Evolutionary conservation across 257 asterid genomes (phyloP).

Genomic region (Solanum sitiens): DNA sequence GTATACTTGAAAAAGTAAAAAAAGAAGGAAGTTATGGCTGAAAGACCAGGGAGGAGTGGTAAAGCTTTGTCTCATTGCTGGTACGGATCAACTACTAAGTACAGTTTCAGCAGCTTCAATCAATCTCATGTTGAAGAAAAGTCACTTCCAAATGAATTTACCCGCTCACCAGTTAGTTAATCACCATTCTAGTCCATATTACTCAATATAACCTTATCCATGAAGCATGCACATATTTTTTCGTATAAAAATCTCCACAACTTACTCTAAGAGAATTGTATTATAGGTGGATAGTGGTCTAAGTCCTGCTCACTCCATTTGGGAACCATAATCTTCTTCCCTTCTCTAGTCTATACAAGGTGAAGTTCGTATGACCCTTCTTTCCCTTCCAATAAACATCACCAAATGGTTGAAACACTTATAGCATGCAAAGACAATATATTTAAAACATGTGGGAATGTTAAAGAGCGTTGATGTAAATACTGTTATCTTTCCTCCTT

Average conservation of each 20-base stretch:
- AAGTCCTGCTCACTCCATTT: neutral
- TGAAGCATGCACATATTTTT: neutral
- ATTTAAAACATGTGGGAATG: neutral
- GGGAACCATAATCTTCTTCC: neutral
- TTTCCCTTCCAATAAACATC: neutral
- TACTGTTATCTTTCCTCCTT: neutral
- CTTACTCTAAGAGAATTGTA: neutral
- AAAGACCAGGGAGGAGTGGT: neutral
- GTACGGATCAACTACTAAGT: neutral
- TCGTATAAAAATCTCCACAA: neutral
- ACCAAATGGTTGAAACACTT: neutral
- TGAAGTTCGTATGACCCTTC: neutral
- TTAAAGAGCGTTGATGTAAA: neutral
- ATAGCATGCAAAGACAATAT: neutral
- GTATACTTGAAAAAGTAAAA: neutral
- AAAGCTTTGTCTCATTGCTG: neutral
- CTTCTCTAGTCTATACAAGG: neutral
- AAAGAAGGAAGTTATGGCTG: neutral
- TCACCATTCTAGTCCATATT: neutral
- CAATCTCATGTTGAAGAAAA: neutral
- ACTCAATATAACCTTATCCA: neutral
- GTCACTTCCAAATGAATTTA: neutral
- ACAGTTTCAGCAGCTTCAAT: neutral
- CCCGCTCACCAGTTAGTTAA: neutral
- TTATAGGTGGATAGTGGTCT: neutral